Percentiles rank a stretch among this genome's conserved stretches.
phyloP scores from a whole-genome alignment of 2,329 filamentous ascomycete species.

The Claviceps humidiphila region DNA sequence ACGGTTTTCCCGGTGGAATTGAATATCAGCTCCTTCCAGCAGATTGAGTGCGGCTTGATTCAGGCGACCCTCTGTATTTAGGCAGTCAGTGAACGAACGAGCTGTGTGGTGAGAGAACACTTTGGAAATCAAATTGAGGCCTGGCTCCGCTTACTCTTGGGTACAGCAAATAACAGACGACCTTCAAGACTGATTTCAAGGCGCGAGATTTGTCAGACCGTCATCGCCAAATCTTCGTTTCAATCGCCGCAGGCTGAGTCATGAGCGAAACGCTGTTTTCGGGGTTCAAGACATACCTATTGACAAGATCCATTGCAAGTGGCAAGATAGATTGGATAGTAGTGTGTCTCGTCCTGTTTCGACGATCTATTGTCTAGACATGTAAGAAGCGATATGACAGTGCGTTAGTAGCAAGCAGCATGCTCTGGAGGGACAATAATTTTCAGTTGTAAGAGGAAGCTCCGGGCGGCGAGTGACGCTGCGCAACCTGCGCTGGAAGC shows the following conservation, averaged over 20 bases:
- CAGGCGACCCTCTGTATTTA: constrained; percentile 61
- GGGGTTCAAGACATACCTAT: constrained; percentile 28
- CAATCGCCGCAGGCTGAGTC: background rate
- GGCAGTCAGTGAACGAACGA: background rate
- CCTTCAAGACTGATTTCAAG: constrained; percentile 59
- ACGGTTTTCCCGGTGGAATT: constrained; percentile 88
- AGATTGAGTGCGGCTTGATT: constrained; percentile 81
- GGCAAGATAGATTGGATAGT: background rate
- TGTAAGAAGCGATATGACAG: background rate
- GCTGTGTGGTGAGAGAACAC: background rate
- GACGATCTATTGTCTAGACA: background rate
- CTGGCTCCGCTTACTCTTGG: constrained; percentile 63
- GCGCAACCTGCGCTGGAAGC: too few species aligned
- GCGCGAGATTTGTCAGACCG: background rate
- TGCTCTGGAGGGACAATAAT: background rate
- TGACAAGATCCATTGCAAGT: constrained; percentile 36
- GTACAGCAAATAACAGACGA: constrained; percentile 89
- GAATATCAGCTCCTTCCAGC: constrained; percentile 84
- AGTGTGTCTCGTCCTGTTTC: background rate
- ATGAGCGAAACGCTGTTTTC: background rate
- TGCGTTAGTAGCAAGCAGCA: background rate
- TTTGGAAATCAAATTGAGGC: background rate
- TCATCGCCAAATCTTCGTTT: background rate
- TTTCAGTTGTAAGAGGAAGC: background rate
- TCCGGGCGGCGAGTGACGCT: too few species aligned